Conservation (phyloP, 805 yeast genomes). For the Candida verbasci region DNA sequence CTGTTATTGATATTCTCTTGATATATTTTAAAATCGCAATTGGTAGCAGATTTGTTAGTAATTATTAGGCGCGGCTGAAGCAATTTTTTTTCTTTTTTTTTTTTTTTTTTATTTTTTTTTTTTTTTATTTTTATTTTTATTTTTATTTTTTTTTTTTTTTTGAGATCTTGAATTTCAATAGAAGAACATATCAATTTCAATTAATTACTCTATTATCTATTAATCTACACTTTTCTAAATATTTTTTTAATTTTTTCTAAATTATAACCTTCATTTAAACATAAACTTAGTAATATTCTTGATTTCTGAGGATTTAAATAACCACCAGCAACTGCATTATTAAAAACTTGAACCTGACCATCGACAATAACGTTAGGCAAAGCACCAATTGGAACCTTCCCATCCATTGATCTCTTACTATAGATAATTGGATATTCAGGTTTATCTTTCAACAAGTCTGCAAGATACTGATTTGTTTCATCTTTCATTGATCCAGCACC, state of each 20-base stretch:
- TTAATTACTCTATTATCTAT: no score
- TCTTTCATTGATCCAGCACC: constrained; percentile 67
- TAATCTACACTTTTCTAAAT: constrained; percentile 46
- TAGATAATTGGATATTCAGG: constrained; percentile 51
- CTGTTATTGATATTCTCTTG: no score
- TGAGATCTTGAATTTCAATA: no score
- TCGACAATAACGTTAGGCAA: constrained; percentile 24
- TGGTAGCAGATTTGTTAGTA: no score
- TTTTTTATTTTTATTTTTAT: no score
- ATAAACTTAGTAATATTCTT: constrained; percentile 53
- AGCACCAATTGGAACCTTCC: constrained; percentile 58
- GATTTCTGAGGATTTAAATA: constrained; percentile 64
- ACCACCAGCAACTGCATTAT: constrained; percentile 56
- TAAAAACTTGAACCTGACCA: constrained; percentile 12
- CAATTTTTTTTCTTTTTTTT: no score
- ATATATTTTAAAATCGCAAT: no score
- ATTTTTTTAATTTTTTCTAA: constrained; percentile 37
- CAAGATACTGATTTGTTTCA: constrained; percentile 41
- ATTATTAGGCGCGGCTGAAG: no score
- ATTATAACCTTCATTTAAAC: constrained; percentile 40
- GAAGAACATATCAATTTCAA: not conserved
- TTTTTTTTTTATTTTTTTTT: no score
- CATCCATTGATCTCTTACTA: constrained; percentile 67
- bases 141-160: no score
- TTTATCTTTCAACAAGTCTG: constrained; percentile 28